phyloP scores from a whole-genome alignment of 1,284 basidiomycete species.

The Cutaneotrichosporon sp. region DNA sequence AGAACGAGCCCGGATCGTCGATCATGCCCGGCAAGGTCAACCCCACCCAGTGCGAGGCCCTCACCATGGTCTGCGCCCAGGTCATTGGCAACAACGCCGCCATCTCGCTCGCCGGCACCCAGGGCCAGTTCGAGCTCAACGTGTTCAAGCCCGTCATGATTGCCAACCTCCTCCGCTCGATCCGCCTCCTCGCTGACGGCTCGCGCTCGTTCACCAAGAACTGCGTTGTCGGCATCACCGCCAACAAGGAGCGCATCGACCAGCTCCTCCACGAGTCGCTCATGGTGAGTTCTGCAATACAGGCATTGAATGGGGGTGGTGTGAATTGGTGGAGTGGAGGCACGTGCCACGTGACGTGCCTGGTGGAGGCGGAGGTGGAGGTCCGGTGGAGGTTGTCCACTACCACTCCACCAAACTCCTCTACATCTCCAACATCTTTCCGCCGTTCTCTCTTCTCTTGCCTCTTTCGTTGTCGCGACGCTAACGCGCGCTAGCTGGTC shows the following conservation, averaged over 20 bases:
- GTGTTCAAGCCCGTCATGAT: slow-evolving; percentile 97
- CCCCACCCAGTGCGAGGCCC: slow-evolving; percentile 97
- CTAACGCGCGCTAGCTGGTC: slow-evolving; percentile 20
- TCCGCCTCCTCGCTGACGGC: slow-evolving; percentile 91
- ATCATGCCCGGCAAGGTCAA: slow-evolving; percentile 99
- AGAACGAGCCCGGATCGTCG: slow-evolving; percentile 98
- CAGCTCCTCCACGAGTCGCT: slow-evolving; percentile 89
- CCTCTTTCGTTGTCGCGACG: background rate
- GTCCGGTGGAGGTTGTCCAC: background rate
- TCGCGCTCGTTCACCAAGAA: slow-evolving; percentile 92
- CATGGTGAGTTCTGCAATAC: slow-evolving; percentile 50
- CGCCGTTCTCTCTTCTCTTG: background rate
- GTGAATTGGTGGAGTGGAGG: too few species aligned
- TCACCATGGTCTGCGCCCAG: slow-evolving; percentile 98
- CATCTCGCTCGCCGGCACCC: slow-evolving; percentile 89
- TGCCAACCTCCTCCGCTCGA: slow-evolving; percentile 86
- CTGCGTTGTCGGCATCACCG: slow-evolving; percentile 90
- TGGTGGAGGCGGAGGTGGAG: background rate
- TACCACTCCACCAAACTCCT: slow-evolving; percentile 50
- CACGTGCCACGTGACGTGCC: background rate
- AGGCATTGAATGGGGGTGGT: slow-evolving; percentile 20
- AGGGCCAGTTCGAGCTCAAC: slow-evolving; percentile 98
- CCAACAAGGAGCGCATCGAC: slow-evolving; percentile 91
- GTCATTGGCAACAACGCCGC: slow-evolving; percentile 98
- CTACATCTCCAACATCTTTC: background rate